A percentile compares a stretch with the other conserved stretches of the same genome.
Conservation (phyloP, 306 rosid genomes). For the Casuarina glauca region DNA sequence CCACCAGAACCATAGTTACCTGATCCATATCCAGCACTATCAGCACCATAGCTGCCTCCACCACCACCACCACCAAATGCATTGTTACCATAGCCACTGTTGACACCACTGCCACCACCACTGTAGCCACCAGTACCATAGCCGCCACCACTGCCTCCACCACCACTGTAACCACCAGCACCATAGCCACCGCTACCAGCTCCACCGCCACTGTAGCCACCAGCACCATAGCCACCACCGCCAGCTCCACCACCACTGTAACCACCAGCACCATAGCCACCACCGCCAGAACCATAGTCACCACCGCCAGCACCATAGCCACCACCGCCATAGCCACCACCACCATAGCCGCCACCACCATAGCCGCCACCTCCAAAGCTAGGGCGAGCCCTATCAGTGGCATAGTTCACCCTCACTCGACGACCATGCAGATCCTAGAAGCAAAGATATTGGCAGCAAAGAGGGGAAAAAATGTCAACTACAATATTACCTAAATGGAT, state of each 20-base stretch:
- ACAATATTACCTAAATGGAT: background rate
- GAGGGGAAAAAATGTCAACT: background rate
- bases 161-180: background rate
- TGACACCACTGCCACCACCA: slow-evolving; percentile 19
- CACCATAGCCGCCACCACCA: slow-evolving; percentile 23
- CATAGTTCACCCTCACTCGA: slow-evolving; percentile 70
- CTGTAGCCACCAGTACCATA: slow-evolving; percentile 13
- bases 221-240: slow-evolving; percentile 26
- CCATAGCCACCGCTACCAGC: slow-evolving; percentile 3
- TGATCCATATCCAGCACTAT: slow-evolving; percentile 34
- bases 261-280: background rate
- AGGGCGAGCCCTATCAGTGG: slow-evolving; percentile 65
- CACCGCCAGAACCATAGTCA: slow-evolving; percentile 19
- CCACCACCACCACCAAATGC: slow-evolving; percentile 39
- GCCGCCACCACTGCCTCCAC: slow-evolving; percentile 16
- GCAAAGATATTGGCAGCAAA: background rate
- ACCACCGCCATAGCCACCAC: slow-evolving; percentile 15
- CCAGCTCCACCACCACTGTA: background rate
- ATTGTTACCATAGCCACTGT: slow-evolving; percentile 35
- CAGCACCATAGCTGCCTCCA: slow-evolving; percentile 39
- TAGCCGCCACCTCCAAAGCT: slow-evolving; percentile 39
- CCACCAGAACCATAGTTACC: slow-evolving; percentile 40
- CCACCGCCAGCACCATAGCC: slow-evolving; percentile 34
- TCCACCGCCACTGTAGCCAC: slow-evolving; percentile 25
- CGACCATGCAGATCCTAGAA: slow-evolving; percentile 94